A percentile compares a stretch with the other conserved stretches of the same genome.
phyloP scores from a whole-genome alignment of 2,329 filamentous ascomycete species.

The Scedosporium boydii region DNA sequence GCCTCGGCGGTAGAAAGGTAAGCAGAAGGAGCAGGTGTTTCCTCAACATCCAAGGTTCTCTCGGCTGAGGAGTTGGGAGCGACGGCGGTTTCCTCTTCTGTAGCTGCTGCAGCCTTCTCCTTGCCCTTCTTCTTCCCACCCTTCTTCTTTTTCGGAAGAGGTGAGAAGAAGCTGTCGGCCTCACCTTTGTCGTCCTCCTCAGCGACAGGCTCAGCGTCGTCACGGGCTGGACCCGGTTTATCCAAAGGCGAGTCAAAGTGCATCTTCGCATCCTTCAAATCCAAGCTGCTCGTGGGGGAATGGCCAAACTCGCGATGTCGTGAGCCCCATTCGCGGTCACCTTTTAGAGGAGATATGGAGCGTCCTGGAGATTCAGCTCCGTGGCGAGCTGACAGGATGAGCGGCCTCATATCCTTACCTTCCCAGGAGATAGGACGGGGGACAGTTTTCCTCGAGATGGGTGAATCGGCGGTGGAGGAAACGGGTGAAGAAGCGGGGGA shows the following conservation, averaged over 20 bases:
- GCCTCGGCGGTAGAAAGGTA: not conserved
- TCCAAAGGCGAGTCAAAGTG: not conserved
- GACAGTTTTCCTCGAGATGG: conserved; percentile 26
- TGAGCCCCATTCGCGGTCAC: not conserved
- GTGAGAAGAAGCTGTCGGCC: conserved; percentile 2
- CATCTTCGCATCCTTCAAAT: not conserved
- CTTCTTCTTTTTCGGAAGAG: conserved; percentile 17
- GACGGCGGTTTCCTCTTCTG: not conserved
- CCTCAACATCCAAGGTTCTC: not conserved
- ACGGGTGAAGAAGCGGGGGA: conserved; percentile 27
- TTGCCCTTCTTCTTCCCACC: conserved; percentile 15
- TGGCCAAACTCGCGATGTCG: not conserved
- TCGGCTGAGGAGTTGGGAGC: not conserved
- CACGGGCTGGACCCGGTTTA: not conserved
- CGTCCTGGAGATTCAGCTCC: not conserved
- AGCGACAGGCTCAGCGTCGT: not conserved
- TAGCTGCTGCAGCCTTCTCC: conserved; percentile 7
- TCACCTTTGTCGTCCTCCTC: conserved; percentile 8
- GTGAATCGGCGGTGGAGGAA: conserved; percentile 20
- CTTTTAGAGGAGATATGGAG: not conserved
- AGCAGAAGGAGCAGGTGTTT: not conserved
- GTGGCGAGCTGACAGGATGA: conserved; percentile 50
- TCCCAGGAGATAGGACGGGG: conserved; percentile 53
- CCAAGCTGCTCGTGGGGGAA: not conserved
- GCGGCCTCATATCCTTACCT: conserved; percentile 63